Percentiles rank a stretch among this genome's conserved stretches.
Conservation (phyloP, 1,284 basidiomycete genomes). For the Rhodotorula sp. region DNA sequence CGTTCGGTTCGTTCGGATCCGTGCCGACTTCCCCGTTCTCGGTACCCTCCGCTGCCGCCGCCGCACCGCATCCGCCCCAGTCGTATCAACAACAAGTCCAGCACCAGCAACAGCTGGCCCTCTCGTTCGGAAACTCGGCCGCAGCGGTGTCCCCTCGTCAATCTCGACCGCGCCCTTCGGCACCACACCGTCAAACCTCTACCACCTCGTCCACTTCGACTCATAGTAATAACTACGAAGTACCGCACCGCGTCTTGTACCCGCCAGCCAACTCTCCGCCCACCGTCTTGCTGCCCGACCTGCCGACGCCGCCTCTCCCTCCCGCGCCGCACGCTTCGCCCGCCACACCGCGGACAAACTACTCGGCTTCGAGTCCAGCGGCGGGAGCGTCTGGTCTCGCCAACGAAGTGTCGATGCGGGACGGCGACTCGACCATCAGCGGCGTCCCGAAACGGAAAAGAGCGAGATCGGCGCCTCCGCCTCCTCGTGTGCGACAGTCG, state of each 20-base stretch:
- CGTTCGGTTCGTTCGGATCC: conserved; percentile 10
- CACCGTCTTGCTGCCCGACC: conserved; percentile 9
- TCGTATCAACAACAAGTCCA: too few relatives aligned
- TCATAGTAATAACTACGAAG: not conserved
- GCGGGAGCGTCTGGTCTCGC: not conserved
- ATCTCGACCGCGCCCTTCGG: too few relatives aligned
- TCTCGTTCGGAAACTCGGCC: too few relatives aligned
- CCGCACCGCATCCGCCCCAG: not conserved
- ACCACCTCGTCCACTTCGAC: not conserved
- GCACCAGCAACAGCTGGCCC: too few relatives aligned
- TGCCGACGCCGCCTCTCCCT: conserved; percentile 2
- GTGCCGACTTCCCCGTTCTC: not conserved
- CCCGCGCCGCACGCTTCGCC: conserved; percentile 9
- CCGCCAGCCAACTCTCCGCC: conserved; percentile 15
- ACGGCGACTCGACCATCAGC: not conserved
- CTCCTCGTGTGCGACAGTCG: not conserved
- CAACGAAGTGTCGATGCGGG: not conserved
- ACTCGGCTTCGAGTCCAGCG: not conserved
- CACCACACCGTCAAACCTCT: not conserved
- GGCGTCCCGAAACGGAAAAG: not conserved
- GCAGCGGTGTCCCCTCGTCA: too few relatives aligned
- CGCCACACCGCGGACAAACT: conserved; percentile 1
- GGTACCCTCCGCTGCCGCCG: not conserved
- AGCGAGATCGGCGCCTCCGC: not conserved
- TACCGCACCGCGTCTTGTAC: conserved; percentile 12